A percentile compares a stretch with the other conserved stretches of the same genome.
These are phyloP conservation scores for Boletus edulis DNA, from an alignment of 768 basidiomycete genomes.

Conservation along the genomic window DNA sequence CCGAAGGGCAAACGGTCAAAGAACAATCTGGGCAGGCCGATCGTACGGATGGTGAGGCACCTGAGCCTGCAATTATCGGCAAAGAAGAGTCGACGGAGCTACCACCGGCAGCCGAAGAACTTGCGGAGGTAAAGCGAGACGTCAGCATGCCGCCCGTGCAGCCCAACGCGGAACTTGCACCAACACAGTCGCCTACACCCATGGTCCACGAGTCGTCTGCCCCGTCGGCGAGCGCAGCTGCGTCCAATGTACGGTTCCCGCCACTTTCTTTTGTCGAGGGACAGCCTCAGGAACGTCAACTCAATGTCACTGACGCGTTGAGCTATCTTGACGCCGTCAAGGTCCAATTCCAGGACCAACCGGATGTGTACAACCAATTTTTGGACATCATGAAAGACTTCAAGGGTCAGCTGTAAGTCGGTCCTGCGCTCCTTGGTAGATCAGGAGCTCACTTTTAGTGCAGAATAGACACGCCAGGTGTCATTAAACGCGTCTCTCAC, in stretches of 20 bases:
- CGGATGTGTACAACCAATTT: conserved; percentile 63
- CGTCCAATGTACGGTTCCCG: conserved; percentile 15
- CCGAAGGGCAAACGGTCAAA: conserved; percentile 16
- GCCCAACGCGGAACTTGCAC: conserved; percentile 8
- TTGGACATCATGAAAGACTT: conserved; percentile 77
- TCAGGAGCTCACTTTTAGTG: not conserved
- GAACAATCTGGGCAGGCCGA: conserved; percentile 11
- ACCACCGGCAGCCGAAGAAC: conserved; percentile 12
- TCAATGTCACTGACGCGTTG: conserved; percentile 62
- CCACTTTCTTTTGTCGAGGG: conserved; percentile 24
- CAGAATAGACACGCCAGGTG: conserved; percentile 97
- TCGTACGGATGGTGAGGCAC: conserved; percentile 1
- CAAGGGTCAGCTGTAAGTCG: conserved; percentile 56
- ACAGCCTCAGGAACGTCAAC: conserved; percentile 38
- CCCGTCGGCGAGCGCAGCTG: not conserved
- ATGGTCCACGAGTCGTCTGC: conserved; percentile 12
- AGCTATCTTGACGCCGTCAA: conserved; percentile 67
- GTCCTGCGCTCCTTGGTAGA: not conserved
- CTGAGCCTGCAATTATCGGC: not conserved
- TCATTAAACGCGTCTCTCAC: conserved; percentile 91
- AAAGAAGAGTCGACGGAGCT: conserved; percentile 7
- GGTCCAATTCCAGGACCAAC: conserved; percentile 53
- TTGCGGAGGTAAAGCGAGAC: conserved; percentile 18
- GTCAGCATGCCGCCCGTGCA: conserved; percentile 23
- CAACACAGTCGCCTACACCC: conserved; percentile 9